Evolutionary conservation across 2,329 filamentous ascomycete species (phyloP).

Genomic region (Fusarium globosum): DNA sequence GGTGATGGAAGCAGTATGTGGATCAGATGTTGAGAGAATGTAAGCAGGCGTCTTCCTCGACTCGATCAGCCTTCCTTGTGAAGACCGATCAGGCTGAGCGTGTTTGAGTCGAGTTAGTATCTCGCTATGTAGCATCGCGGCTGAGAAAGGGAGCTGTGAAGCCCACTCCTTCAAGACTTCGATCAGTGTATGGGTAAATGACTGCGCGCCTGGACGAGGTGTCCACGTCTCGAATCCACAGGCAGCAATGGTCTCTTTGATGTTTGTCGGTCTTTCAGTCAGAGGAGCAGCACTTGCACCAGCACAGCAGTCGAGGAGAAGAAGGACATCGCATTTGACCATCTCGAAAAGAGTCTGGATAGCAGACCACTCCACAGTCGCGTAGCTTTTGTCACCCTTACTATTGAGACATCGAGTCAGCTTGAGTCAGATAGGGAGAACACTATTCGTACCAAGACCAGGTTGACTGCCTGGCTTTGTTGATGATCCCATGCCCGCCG

Average conservation of each 20-base stretch:
- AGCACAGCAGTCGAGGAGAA: constrained; percentile 43
- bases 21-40: constrained; percentile 42
- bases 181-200: constrained; percentile 43
- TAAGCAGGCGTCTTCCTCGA: constrained; percentile 44
- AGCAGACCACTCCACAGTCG: constrained; percentile 45
- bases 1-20: constrained; percentile 42
- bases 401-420: constrained; percentile 34
- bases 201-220: constrained; percentile 40
- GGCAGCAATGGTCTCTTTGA: constrained; percentile 45
- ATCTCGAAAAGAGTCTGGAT: constrained; percentile 45
- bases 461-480: constrained; percentile 43
- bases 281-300: constrained; percentile 43
- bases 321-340: constrained; percentile 42
- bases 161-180: constrained; percentile 44
- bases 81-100: constrained; percentile 39
- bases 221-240: constrained; percentile 45
- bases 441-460: constrained; percentile 39
- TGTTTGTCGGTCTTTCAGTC: constrained; percentile 42
- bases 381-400: constrained; percentile 39
- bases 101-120: constrained; percentile 43
- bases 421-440: neutral
- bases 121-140: constrained; percentile 45
- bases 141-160: constrained; percentile 42
- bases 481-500: constrained; percentile 42
- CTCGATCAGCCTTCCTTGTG: constrained; percentile 38